Evolutionary conservation across 768 basidiomycete species (phyloP).

Genomic region (Gymnopilus dilepis): DNA sequence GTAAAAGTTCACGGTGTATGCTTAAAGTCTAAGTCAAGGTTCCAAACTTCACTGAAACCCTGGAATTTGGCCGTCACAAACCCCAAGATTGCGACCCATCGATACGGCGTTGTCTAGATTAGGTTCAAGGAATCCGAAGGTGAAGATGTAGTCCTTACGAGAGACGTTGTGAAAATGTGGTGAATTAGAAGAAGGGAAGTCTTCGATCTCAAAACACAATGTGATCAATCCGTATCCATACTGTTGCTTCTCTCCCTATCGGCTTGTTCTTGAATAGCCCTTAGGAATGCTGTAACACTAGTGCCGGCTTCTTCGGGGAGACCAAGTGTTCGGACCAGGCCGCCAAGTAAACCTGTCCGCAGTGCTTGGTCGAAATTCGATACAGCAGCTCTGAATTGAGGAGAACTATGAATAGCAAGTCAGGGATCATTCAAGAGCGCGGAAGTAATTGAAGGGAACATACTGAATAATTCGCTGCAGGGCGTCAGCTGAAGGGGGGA

Average conservation of each 20-base stretch:
- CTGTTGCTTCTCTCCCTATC: constrained; percentile 56
- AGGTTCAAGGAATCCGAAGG: neutral
- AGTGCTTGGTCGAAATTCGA: constrained; percentile 84
- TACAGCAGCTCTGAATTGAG: constrained; percentile 84
- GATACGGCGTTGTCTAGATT: constrained; percentile 4
- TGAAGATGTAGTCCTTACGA: neutral
- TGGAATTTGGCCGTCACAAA: neutral
- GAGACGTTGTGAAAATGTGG: neutral
- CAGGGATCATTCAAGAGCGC: neutral
- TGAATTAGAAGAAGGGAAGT: neutral
- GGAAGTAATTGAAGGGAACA: neutral
- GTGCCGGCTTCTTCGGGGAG: constrained; percentile 85
- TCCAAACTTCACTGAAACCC: neutral
- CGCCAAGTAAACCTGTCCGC: constrained; percentile 77
- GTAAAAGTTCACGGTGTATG: neutral
- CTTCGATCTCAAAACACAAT: neutral
- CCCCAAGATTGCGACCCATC: neutral
- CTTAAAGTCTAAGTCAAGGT: neutral
- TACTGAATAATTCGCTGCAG: constrained; percentile 75
- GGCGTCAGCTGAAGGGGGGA: constrained; percentile 69
- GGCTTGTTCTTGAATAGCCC: constrained; percentile 80
- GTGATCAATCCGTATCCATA: constrained; percentile 68
- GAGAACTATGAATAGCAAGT: constrained; percentile 48
- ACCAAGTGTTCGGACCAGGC: constrained; percentile 77
- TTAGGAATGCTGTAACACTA: constrained; percentile 78